These are phyloP conservation scores for Astrocystis sublimbata DNA, from an alignment of 495 filamentous ascomycete genomes.

Conservation along the genomic window DNA sequence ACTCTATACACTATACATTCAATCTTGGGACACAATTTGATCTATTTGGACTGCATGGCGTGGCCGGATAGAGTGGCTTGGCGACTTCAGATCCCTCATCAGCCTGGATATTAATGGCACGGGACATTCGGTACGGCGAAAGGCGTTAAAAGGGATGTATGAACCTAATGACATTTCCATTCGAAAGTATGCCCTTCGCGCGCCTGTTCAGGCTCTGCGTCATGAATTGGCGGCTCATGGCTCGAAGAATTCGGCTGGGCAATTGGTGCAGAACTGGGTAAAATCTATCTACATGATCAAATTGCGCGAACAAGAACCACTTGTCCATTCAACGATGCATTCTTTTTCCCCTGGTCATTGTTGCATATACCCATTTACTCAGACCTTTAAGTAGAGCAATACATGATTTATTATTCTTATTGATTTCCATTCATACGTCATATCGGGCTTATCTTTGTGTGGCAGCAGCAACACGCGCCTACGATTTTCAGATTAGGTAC, in stretches of 20 bases:
- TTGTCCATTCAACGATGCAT: constrained; percentile 6
- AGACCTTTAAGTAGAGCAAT: constrained; percentile 11
- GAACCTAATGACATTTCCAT: constrained; percentile 13
- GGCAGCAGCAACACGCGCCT: not conserved
- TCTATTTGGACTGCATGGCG: constrained; percentile 18
- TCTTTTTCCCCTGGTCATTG: constrained; percentile 5
- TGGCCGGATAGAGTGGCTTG: constrained; percentile 16
- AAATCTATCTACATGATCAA: constrained; percentile 19
- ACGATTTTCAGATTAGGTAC: not conserved
- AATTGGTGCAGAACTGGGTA: not conserved
- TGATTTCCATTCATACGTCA: not conserved
- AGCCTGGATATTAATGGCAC: constrained; percentile 19
- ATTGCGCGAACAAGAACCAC: constrained; percentile 11
- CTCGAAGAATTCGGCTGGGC: not conserved
- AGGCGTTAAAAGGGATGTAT: constrained; percentile 18
- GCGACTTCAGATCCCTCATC: constrained; percentile 4
- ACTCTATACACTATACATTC: constrained; percentile 2
- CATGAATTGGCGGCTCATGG: not conserved
- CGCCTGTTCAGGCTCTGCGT: not conserved
- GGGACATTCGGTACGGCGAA: constrained; percentile 12
- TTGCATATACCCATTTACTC: constrained; percentile 21
- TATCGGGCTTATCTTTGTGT: not conserved
- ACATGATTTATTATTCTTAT: constrained; percentile 7
- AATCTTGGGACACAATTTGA: constrained; percentile 4
- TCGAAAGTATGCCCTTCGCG: not conserved